Evolutionary conservation across 148 eudicot genomes (phyloP), one percentile per base, ranked within the genome.

Genomic region (Fagopyrum homotropicum): DNA sequence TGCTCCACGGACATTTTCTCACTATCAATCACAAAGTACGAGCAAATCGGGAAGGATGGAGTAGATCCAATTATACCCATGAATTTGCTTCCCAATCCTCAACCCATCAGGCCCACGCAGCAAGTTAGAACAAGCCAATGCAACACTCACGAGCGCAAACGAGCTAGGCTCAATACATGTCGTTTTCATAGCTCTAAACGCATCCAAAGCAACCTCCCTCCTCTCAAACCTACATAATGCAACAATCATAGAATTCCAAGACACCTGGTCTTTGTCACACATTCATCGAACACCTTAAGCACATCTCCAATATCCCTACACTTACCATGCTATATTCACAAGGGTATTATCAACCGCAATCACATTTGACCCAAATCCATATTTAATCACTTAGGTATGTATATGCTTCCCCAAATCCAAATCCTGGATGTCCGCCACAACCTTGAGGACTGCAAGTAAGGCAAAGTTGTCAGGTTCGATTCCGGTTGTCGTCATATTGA

Each of bases 221-320:
- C 86, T 82, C 79, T 83, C 89, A 70, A 72, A 63, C 75, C 78
- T 82, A 79, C 98, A 91, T 80, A 93, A 82, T 0, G 83, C 93
- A 49, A 84, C 78, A 45, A 93, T 87, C 78, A 86, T 69, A 4
- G 98, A 86, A 80, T 93, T 93, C 98, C 97, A 93, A 29, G 97
- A 89, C 70, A 93, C 94, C 80, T 86, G 86, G 80, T 91, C 91
- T 82, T 82, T 88, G 0, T 82, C 30, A 71, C 86, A 72, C 82
- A 93, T 89, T 89, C 76, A 72, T 86, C 91, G 63, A 91, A 93
- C 89, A 93, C 84, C 83, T 87, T 91, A 73, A 72, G 35, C 4
- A 73, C 91, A 69, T 85, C 80, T 47, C 74, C 26, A 16, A 87
- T 78, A 66, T 75, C 83, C 12, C 98, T 92, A 63, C 93, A 89